A percentile compares a stretch with the other conserved stretches of the same genome.
Evolutionary conservation across 2,329 filamentous ascomycete species (phyloP).

Genomic region (Fusarium tuaranense): DNA sequence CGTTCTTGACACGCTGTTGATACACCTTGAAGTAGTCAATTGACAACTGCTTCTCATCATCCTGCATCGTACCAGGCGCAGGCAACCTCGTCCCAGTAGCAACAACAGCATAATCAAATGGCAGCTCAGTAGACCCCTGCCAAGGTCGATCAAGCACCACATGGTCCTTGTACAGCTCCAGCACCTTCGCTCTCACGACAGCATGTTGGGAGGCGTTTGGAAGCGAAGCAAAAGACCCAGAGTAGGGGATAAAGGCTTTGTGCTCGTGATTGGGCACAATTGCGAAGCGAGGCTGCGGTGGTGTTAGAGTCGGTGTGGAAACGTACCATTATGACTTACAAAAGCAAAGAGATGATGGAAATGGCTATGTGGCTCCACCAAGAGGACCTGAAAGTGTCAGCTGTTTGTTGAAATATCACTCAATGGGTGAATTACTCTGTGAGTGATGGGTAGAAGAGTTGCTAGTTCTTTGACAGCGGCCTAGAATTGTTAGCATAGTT

Average conservation of each 20-base stretch:
- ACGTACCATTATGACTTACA: conserved; percentile 16
- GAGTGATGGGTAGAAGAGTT: conserved; percentile 35
- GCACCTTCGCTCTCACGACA: conserved; percentile 32
- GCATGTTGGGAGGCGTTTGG: conserved; percentile 34
- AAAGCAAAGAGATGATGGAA: conserved; percentile 63
- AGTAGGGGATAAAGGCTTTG: conserved; percentile 63
- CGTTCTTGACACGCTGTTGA: conserved; percentile 34
- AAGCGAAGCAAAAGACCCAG: conserved; percentile 33
- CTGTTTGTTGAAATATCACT: fast-evolving
- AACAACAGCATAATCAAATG: conserved; percentile 40
- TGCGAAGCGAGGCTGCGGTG: conserved; percentile 54
- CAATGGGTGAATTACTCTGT: conserved; percentile 23
- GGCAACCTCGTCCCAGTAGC: conserved; percentile 40
- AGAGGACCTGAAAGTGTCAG: conserved; percentile 48
- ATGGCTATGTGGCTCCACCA: conserved; percentile 64
- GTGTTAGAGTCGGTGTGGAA: neutral
- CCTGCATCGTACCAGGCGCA: conserved; percentile 39
- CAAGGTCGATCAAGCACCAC: conserved; percentile 38
- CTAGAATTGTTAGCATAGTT: conserved; percentile 11
- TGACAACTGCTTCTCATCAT: conserved; percentile 36
- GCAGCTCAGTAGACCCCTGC: conserved; percentile 39
- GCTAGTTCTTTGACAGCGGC: conserved; percentile 41
- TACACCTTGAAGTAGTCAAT: conserved; percentile 40
- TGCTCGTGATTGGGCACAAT: conserved; percentile 57
- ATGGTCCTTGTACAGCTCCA: conserved; percentile 31